These are phyloP conservation scores for Sporothrix variecibatus DNA, from an alignment of 2,329 filamentous ascomycete species.

Conservation along the genomic window DNA sequence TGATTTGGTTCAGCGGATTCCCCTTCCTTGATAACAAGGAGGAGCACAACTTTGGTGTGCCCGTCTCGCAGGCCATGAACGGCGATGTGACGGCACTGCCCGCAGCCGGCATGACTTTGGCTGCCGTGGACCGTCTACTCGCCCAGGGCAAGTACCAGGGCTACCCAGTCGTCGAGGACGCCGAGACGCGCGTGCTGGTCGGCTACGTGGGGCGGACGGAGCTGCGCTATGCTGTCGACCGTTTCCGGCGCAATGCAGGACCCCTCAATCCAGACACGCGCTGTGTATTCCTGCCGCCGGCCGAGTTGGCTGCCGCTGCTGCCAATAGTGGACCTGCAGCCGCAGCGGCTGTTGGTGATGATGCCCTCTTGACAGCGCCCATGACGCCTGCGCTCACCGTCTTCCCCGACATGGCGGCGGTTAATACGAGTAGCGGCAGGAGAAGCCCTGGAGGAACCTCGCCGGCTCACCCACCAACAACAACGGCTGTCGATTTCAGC, in stretches of 20 bases:
- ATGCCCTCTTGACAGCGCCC: slow-evolving; percentile 37
- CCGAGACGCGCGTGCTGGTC: slow-evolving; percentile 68
- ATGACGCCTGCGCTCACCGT: slow-evolving; percentile 47
- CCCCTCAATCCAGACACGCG: slow-evolving; percentile 64
- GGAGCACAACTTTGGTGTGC: slow-evolving; percentile 93
- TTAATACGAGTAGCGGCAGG: slow-evolving; percentile 33
- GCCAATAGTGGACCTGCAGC: slow-evolving; percentile 20
- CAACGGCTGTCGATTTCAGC: slow-evolving; percentile 71
- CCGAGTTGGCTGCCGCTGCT: slow-evolving; percentile 38
- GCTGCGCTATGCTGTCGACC: slow-evolving; percentile 84
- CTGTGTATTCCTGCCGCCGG: slow-evolving; percentile 69
- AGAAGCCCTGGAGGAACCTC: background rate
- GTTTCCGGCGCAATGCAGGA: slow-evolving; percentile 68
- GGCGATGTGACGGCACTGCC: slow-evolving; percentile 73
- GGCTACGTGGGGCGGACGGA: slow-evolving; percentile 95
- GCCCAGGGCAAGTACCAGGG: slow-evolving; percentile 82
- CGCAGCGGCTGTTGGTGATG: slow-evolving; percentile 25
- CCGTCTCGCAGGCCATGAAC: slow-evolving; percentile 89
- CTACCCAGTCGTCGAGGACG: slow-evolving; percentile 85
- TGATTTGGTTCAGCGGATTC: slow-evolving; percentile 99
- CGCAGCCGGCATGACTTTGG: slow-evolving; percentile 70
- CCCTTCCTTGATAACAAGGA: slow-evolving; percentile 97
- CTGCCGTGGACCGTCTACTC: slow-evolving; percentile 75
- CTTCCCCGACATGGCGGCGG: slow-evolving; percentile 13
- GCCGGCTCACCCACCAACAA: background rate